Base-by-base conservation (phyloP, 306 rosid species). In the Dryas drummondii region DNA sequence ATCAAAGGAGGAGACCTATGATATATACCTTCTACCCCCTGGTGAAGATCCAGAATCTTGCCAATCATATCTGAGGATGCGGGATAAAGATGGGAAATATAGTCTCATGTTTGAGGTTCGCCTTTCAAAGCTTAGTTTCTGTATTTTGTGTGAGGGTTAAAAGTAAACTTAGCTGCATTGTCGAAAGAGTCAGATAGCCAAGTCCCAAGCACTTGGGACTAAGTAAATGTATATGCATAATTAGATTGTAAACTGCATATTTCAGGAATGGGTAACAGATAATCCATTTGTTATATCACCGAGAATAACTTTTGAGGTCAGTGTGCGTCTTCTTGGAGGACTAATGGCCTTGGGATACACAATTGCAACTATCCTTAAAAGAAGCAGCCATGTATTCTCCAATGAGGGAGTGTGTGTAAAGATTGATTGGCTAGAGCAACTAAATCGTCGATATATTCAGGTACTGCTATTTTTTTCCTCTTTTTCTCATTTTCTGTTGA, bases 31-130 rank as follows among this genome's bases (percentile, higher is more conserved):
- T 73, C 82, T 96, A 72, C 99, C 99, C 49, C 98, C 99, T 0
- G 99, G 99, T 79, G 99, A 96, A 90, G 99, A 96, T 87, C 97
- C 93, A 14, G 99, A 96, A 84, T 85, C 96, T 53, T 96, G 99
- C 83, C 99, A 96, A 84, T 96, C 99, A 50, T 96, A 96, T 88
- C 82, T 96, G 78, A 85, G 99, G 84, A 96, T 96, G 99, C 93
- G 99, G 76, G 93, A 96, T 67, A 96, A 92, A 79, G 99, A 96
- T 76, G 99, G 99, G 74, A 96, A 96, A 82, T 96, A 96, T 79
- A 87, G 97, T 87, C 99, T 96, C 75, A 96, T 96, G 99, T 96
- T 96, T 89, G 99, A 96, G 99, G 99, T 92, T 76, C 70, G 86
- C 80, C 64, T 72, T 72, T 56, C 80, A 52, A 65, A 66, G 55